phyloP scores from a whole-genome alignment of 495 filamentous ascomycete species.

The Penicillium turbatum region DNA sequence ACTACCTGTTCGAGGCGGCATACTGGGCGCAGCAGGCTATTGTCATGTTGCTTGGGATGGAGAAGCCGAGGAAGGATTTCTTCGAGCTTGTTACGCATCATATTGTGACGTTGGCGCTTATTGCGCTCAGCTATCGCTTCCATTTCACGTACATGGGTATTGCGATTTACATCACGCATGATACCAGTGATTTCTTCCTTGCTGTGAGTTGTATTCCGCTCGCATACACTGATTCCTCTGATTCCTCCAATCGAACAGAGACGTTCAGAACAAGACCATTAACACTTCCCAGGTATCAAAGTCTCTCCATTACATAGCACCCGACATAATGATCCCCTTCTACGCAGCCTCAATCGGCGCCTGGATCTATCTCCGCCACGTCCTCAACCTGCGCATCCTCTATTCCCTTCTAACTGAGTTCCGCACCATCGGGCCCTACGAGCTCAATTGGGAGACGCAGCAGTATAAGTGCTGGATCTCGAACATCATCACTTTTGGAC shows the following conservation, averaged over 20 bases:
- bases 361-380: constrained; percentile 89
- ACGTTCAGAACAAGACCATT: background rate
- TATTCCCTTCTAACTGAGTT: constrained; percentile 74
- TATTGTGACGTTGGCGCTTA: constrained; percentile 75
- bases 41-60: constrained; percentile 73
- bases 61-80: constrained; percentile 87
- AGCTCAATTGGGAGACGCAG: constrained; percentile 67
- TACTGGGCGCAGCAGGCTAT: constrained; percentile 92
- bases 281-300: constrained; percentile 63
- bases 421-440: constrained; percentile 73
- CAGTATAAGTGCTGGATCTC: constrained; percentile 71
- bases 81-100: constrained; percentile 85
- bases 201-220: constrained; percentile 55
- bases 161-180: constrained; percentile 86
- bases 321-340: constrained; percentile 64
- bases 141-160: constrained; percentile 92
- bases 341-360: constrained; percentile 68
- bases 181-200: constrained; percentile 89
- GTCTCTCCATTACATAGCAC: constrained; percentile 78
- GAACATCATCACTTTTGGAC: constrained; percentile 57
- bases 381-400: constrained; percentile 76
- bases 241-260: background rate
- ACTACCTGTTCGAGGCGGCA: constrained; percentile 84
- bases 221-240: background rate
- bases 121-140: constrained; percentile 80